Evolutionary conservation across 306 rosid genomes (phyloP).

Genomic region (Geum urbanum): DNA sequence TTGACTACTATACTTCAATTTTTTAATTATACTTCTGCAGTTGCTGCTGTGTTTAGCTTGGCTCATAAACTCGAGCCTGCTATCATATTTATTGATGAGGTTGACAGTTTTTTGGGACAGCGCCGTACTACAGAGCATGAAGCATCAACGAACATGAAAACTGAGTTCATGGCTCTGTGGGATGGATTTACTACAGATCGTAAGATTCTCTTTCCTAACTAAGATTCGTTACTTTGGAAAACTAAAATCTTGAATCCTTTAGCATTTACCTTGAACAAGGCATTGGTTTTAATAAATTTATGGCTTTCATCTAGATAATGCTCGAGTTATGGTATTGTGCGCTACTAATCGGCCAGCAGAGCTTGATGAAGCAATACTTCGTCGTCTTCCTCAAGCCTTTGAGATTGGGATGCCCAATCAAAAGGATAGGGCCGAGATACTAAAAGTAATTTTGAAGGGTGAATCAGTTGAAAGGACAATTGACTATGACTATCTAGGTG

Average conservation of each 20-base stretch:
- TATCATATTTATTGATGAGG: constrained; percentile 95
- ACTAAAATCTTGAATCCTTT: constrained; percentile 10
- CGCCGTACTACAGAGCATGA: constrained; percentile 94
- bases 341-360: constrained; percentile 99
- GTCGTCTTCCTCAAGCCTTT: constrained; percentile 99
- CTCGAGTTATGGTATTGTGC: constrained; percentile 95
- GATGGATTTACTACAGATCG: constrained; percentile 98
- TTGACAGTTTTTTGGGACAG: constrained; percentile 97
- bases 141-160: constrained; percentile 91
- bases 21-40: constrained; percentile 41
- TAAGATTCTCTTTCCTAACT: constrained; percentile 33
- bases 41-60: constrained; percentile 94
- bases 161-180: constrained; percentile 99
- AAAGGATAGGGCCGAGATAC: constrained; percentile 77
- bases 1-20: constrained; percentile 1
- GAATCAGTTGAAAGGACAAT: constrained; percentile 60
- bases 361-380: constrained; percentile 95
- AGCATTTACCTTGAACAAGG: constrained; percentile 19
- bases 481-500: constrained; percentile 52
- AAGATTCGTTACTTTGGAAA: background rate
- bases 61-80: constrained; percentile 98
- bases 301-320: constrained; percentile 48
- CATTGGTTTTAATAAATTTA: constrained; percentile 10
- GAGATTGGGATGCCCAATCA: constrained; percentile 80
- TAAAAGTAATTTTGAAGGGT: constrained; percentile 73